Evolutionary conservation across 1,284 basidiomycete genomes (phyloP).

Genomic region (Calocybe gambosa): DNA sequence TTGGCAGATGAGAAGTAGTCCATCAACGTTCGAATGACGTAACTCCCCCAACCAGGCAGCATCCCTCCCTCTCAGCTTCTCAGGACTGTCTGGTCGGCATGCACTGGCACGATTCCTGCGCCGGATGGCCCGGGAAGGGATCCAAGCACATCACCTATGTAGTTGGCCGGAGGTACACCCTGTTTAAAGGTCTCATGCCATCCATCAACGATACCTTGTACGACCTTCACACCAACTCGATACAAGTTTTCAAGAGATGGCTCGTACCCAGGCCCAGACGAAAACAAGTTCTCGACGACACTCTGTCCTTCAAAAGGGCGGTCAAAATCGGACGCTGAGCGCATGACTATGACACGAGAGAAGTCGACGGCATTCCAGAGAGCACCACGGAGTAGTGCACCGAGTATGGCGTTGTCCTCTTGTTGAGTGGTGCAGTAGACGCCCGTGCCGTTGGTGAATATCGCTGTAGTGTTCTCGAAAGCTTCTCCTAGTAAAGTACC

Average conservation of each 20-base stretch:
- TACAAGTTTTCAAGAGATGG: slow-evolving; percentile 1
- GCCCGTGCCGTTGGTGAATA: slow-evolving; percentile 11
- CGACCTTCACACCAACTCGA: slow-evolving; percentile 8
- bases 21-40: no score
- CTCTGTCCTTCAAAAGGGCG: slow-evolving; percentile 2
- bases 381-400: slow-evolving; percentile 5
- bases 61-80: background rate
- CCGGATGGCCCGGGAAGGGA: background rate
- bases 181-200: slow-evolving; percentile 5
- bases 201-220: slow-evolving; percentile 3
- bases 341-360: slow-evolving; percentile 7
- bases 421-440: slow-evolving; percentile 12
- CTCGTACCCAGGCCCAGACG: background rate
- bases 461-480: slow-evolving; percentile 11
- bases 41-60: no score
- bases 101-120: background rate
- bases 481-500: slow-evolving; percentile 8
- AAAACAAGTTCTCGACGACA: slow-evolving; percentile 5
- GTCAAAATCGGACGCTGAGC: slow-evolving; percentile 7
- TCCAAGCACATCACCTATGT: slow-evolving; percentile 7
- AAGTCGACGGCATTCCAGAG: slow-evolving; percentile 7
- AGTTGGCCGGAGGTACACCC: slow-evolving; percentile 6
- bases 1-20: no score
- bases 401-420: slow-evolving; percentile 12
- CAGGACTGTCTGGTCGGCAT: background rate